Conservation (phyloP, 345 rosid species). For the Populus alba region DNA sequence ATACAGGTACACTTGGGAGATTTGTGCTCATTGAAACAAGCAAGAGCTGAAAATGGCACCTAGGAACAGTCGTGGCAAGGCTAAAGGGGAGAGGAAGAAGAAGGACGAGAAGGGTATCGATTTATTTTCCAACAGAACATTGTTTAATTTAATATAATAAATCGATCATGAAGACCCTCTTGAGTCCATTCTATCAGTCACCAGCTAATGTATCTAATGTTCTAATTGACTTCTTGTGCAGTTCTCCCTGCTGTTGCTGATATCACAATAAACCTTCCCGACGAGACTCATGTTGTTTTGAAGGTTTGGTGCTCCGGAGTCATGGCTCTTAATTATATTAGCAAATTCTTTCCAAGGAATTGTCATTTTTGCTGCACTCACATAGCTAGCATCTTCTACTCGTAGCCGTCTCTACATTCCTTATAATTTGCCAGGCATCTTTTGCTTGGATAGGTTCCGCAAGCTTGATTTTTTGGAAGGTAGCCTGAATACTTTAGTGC, state of each 20-base stretch:
- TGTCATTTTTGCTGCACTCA: neutral
- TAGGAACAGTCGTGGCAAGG: conserved; percentile 83
- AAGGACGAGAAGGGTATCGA: conserved; percentile 84
- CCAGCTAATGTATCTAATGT: no score
- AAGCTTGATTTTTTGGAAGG: neutral
- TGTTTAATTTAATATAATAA: no score
- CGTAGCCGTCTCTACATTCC: no score
- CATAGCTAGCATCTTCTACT: neutral
- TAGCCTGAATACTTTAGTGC: neutral
- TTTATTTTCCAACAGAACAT: neutral
- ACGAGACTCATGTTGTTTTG: conserved; percentile 63
- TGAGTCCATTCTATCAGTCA: neutral
- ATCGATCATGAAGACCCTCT: neutral
- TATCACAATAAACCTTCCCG: conserved; percentile 77
- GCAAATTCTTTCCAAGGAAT: no score
- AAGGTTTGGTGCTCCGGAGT: conserved; percentile 50
- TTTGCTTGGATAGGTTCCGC: no score
- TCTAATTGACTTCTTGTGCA: no score
- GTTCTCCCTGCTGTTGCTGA: conserved; percentile 34
- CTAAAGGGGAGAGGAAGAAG: conserved; percentile 95
- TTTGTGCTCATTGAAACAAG: conserved; percentile 19
- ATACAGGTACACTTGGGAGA: conserved; percentile 5
- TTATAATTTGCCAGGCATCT: no score
- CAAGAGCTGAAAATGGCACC: conserved; percentile 72
- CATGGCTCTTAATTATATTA: no score